Evolutionary conservation across 2,329 filamentous ascomycete genomes (phyloP), one percentile per base, ranked within the genome.

Genomic region (Ceratocystis ficicola): DNA sequence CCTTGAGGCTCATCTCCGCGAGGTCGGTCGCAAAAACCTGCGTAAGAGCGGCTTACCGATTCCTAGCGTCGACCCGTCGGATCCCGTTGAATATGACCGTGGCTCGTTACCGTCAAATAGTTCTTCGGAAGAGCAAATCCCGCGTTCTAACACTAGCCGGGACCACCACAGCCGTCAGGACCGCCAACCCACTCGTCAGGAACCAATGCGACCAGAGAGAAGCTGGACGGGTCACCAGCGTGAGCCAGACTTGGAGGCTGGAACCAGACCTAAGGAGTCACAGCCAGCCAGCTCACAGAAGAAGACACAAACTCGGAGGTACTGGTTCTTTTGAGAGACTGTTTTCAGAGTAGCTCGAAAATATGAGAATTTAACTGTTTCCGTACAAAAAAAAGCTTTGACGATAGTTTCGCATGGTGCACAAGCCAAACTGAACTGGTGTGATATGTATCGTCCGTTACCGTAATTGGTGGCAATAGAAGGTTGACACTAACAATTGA

Each of bases 1-100:
- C 1, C 77, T 90, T 17, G 87, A 90, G 72, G 76, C 84, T 60
- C 80, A 87, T 70, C 79, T 94, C 65, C 82, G 88, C 57, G 78
- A 85, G 69, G 84, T 86, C 72, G 88, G 88, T 67, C 82, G 83
- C 71, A 81, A 81, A 69, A 80, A 80, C 60, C 72, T 85, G 10
- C 76, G 77, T 50, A 72, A 75, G 61, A 78, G 75, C 62, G 81
- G 80, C 22, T 72, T 76, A 32, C 76, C 79, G 10, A 65, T 81
- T 41, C 80, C 80, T 4, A 73, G 75, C 2, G 68, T 78, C 64
- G 81, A 83, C 69, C 80, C 81, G 15, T 83, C 79, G 70, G 78
- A 83, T 66, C 77, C 81, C 7, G 75, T 78, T 65, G 77, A 80
- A 64, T 83, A 77, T 69, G 81, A 83, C 71, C 75, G 77, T 62